phyloP scores from a whole-genome alignment of 306 rosid species.

The Parietaria judaica region DNA sequence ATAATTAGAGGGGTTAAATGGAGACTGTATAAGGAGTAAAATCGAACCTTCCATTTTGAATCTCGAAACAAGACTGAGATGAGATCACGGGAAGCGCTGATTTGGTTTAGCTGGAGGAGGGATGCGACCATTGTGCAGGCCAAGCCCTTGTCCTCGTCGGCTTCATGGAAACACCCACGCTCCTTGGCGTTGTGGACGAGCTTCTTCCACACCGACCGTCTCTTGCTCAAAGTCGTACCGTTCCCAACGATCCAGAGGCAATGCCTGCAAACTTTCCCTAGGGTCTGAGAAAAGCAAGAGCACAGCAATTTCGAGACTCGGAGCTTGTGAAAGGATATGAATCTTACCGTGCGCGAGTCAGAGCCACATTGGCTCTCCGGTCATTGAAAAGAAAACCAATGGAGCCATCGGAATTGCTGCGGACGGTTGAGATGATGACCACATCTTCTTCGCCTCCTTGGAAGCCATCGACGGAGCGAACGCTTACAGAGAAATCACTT shows the following conservation, averaged over 20 bases:
- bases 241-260: conserved; percentile 52
- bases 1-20: no score
- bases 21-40: no score
- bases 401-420: conserved; percentile 23
- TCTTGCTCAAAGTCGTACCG: conserved; percentile 28
- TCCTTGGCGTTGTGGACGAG: conserved; percentile 34
- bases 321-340: no score
- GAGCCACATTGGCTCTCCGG: conserved; percentile 50
- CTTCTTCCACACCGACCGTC: conserved; percentile 36
- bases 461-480: conserved; percentile 57
- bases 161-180: conserved; percentile 35
- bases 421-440: conserved; percentile 33
- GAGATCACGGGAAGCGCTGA: conserved; percentile 19
- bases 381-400: conserved; percentile 45
- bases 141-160: conserved; percentile 36
- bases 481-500: conserved; percentile 29
- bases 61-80: conserved; percentile 19
- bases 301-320: no score
- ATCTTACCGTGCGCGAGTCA: conserved; percentile 52
- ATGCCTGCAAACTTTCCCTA: conserved; percentile 30
- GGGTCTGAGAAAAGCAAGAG: conserved; percentile 8
- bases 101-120: conserved; percentile 23
- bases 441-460: conserved; percentile 72
- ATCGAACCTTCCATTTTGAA: conserved; percentile 41
- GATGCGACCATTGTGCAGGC: conserved; percentile 21